A percentile compares a stretch with the other conserved stretches of the same genome.
Evolutionary conservation across 2,329 filamentous ascomycete genomes (phyloP).

Genomic region (Daldinia sp.): DNA sequence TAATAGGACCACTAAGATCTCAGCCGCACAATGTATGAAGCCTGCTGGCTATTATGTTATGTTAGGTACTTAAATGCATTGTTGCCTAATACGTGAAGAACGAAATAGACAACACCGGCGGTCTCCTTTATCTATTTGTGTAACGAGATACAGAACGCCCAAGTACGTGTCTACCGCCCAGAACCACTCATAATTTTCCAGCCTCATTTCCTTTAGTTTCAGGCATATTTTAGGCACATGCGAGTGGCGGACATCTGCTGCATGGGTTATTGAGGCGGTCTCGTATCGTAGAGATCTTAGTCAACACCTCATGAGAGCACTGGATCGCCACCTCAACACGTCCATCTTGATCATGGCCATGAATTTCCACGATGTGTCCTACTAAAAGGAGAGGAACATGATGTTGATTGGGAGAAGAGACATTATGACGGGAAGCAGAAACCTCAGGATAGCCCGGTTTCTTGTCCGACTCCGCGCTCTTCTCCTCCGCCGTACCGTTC

Average conservation of each 20-base stretch:
- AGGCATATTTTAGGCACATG: background rate
- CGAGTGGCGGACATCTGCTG: background rate
- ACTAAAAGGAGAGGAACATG: slow-evolving; percentile 10
- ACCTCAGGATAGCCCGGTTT: background rate
- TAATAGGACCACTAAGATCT: background rate
- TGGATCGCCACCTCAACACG: slow-evolving; percentile 19
- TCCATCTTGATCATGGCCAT: background rate
- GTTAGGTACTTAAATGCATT: background rate
- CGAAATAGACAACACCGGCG: too few relatives aligned
- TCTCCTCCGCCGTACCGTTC: background rate
- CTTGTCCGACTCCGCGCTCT: background rate
- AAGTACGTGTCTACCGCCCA: background rate
- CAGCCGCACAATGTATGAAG: background rate
- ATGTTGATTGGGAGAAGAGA: too few relatives aligned
- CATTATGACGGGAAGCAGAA: background rate
- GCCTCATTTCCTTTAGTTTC: background rate
- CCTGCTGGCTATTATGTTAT: background rate
- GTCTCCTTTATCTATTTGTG: background rate
- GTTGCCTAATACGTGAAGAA: background rate
- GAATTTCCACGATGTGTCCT: slow-evolving; percentile 26
- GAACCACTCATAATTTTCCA: background rate
- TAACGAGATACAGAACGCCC: background rate
- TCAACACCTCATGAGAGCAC: slow-evolving; percentile 22
- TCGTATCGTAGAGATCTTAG: slow-evolving; percentile 13
- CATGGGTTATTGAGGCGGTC: background rate